These are phyloP conservation scores for Apiotrichum domesticum DNA, from an alignment of 1,284 basidiomycete genomes.

Conservation along the genomic window DNA sequence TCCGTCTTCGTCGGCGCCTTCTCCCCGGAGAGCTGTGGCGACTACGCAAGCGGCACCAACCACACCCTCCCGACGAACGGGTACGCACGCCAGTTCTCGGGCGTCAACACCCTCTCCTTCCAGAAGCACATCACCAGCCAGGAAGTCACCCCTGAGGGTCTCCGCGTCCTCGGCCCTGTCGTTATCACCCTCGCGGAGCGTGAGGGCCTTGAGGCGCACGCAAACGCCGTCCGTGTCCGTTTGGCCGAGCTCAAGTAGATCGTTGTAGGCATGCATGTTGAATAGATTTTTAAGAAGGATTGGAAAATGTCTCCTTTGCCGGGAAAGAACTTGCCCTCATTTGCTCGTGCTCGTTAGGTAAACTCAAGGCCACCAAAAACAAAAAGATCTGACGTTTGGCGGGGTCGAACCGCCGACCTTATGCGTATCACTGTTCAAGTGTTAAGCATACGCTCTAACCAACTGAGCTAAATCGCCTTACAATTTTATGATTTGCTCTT, in stretches of 20 bases:
- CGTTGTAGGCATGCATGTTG: not conserved
- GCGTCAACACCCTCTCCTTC: conserved; percentile 95
- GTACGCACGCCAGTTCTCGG: conserved; percentile 95
- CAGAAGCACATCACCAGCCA: conserved; percentile 99
- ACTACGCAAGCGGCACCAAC: conserved; percentile 98
- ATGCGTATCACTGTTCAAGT: too few species aligned
- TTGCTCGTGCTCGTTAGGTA: too few species aligned
- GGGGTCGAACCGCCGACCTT: too few species aligned
- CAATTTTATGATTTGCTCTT: too few species aligned
- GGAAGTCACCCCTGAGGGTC: conserved; percentile 73
- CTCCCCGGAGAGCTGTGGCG: conserved; percentile 82
- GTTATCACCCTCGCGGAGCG: conserved; percentile 89
- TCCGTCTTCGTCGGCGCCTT: conserved; percentile 93
- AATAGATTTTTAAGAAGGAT: not conserved
- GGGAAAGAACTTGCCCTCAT: not conserved
- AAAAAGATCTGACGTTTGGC: too few species aligned
- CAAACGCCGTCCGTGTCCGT: conserved; percentile 51
- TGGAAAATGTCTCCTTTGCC: too few species aligned
- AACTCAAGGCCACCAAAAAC: too few species aligned
- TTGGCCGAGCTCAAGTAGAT: conserved; percentile 17
- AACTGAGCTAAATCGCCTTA: too few species aligned
- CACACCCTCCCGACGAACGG: conserved; percentile 94
- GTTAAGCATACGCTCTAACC: too few species aligned
- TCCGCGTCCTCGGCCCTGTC: conserved; percentile 74
- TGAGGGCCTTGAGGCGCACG: conserved; percentile 92